Base-by-base conservation (phyloP, 1,139 yeast genomes). In the Blastobotrys petasosporus region DNA sequence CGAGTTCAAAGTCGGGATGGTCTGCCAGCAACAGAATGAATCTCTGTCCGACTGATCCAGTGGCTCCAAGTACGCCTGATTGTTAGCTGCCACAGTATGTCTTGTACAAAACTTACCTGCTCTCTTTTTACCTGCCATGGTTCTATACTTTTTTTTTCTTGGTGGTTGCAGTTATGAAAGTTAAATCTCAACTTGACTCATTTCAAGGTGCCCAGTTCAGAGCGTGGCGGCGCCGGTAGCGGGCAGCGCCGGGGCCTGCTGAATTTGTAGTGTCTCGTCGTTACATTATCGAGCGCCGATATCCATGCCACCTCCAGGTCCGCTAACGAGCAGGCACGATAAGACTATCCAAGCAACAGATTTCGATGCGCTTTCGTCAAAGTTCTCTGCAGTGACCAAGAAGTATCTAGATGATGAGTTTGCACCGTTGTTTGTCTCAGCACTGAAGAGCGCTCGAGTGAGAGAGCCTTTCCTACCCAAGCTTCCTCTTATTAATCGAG, bases 41-140 rank as follows among this genome's bases (percentile, higher is more conserved):
- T 60, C 98, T 77, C 69, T 92, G 99, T 46, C 99, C 99, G 39
- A 92, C 99, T 37, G 95, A 83, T 43, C 97, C 98, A 17, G 97
- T 90, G 57, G 97, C 97, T 45, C 98, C 98, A 54, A 92, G 74
- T 58, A 92, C 96, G 70, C 98, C 98, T 12, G 41, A 41, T 29
- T 39, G 39, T 34, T 38, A 20, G 25, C 25, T 7, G 25, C 25
- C 25, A 20, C 25, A n/a, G n/a, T n/a, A 20, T 20, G 25, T 20
- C 25, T 20, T 4, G 6, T 4, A 20, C 4, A 20, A 20, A 20
- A 20, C 25, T 20, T 7, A 20, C 25, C 25, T 4, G 25, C 25
- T 7, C 7, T 20, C 7, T 20, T 20, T 20, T 20, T 20, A 20
- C 25, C 25, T 20, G 25, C 25, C 25, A 20, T 20, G 4, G 7